Conservation (phyloP, 2,329 filamentous ascomycete species). For the Verticillium alfalfae region DNA sequence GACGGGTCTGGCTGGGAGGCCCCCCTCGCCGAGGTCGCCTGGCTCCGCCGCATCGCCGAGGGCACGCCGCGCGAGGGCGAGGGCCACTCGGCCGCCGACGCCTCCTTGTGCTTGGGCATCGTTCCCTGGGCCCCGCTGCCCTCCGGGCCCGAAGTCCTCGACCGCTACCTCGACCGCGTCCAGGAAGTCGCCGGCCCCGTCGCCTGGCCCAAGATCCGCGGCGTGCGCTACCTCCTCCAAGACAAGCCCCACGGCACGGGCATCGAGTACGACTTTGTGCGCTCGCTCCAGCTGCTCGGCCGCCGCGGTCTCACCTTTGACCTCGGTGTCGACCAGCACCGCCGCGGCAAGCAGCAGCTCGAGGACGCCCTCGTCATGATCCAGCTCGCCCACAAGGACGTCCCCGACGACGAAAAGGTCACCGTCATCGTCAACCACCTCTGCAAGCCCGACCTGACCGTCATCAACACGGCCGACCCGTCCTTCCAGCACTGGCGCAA, state of each 20-base stretch:
- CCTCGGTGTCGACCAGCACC: conserved; percentile 74
- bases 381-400: conserved; percentile 56
- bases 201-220: conserved; percentile 64
- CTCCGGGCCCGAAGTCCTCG: conserved; percentile 53
- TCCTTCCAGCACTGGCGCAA: conserved; percentile 65
- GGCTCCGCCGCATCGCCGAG: conserved; percentile 59
- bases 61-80: conserved; percentile 52
- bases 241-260: conserved; percentile 65
- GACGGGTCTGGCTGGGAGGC: conserved; percentile 56
- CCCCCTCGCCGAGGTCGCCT: conserved; percentile 68
- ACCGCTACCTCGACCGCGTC: conserved; percentile 59
- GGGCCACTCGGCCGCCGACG: conserved; percentile 48
- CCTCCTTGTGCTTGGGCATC: conserved; percentile 58
- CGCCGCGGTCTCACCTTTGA: conserved; percentile 67
- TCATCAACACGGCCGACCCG: conserved; percentile 52
- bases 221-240: conserved; percentile 80
- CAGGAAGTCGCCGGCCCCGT: conserved; percentile 53
- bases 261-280: conserved; percentile 58
- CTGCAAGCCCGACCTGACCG: conserved; percentile 75
- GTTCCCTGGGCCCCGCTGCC: conserved; percentile 85
- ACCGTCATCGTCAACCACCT: conserved; percentile 77
- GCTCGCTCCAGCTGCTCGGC: conserved; percentile 60
- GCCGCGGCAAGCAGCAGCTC: conserved; percentile 69
- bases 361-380: conserved; percentile 69
- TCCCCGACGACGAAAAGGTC: conserved; percentile 53